phyloP scores from a whole-genome alignment of 1,284 basidiomycete genomes.

The Ustilago trichophora region DNA sequence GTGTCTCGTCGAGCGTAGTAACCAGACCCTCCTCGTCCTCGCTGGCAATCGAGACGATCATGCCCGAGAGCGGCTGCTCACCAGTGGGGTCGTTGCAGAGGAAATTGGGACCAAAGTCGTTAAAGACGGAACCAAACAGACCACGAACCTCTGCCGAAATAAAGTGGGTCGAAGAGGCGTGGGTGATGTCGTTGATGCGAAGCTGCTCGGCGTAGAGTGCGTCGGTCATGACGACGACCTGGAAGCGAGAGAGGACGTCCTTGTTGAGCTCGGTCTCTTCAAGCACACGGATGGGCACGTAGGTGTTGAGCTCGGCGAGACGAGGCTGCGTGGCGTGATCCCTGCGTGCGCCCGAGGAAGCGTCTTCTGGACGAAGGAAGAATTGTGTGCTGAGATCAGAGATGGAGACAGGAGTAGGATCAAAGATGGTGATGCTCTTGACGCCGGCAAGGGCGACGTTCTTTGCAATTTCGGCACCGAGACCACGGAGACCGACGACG shows the following conservation, averaged over 20 bases:
- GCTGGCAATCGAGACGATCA: constrained; percentile 79
- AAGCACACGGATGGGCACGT: constrained; percentile 86
- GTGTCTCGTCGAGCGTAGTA: constrained; percentile 94
- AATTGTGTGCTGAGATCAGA: constrained; percentile 95
- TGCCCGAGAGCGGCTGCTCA: constrained; percentile 89
- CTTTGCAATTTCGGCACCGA: constrained; percentile 98
- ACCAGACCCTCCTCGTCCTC: constrained; percentile 82
- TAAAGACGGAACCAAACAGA: constrained; percentile 94
- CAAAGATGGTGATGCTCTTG: constrained; percentile 95
- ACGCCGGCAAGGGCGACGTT: constrained; percentile 95
- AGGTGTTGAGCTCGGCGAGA: constrained; percentile 92
- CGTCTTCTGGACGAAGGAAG: constrained; percentile 87
- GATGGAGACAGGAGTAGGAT: constrained; percentile 85
- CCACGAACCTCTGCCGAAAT: constrained; percentile 91
- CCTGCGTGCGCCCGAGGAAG: constrained; percentile 75
- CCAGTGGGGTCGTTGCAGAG: constrained; percentile 94
- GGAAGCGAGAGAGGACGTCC: constrained; percentile 55
- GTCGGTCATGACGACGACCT: constrained; percentile 87
- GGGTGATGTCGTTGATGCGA: constrained; percentile 86
- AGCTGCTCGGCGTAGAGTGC: constrained; percentile 82
- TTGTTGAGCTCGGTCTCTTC: constrained; percentile 53
- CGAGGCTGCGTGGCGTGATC: constrained; percentile 87
- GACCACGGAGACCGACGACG: constrained; percentile 88
- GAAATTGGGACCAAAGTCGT: constrained; percentile 94
- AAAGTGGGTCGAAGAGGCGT: constrained; percentile 78